Evolutionary conservation across 1,284 basidiomycete species (phyloP).

Genomic region (Cronartium quercuum): DNA sequence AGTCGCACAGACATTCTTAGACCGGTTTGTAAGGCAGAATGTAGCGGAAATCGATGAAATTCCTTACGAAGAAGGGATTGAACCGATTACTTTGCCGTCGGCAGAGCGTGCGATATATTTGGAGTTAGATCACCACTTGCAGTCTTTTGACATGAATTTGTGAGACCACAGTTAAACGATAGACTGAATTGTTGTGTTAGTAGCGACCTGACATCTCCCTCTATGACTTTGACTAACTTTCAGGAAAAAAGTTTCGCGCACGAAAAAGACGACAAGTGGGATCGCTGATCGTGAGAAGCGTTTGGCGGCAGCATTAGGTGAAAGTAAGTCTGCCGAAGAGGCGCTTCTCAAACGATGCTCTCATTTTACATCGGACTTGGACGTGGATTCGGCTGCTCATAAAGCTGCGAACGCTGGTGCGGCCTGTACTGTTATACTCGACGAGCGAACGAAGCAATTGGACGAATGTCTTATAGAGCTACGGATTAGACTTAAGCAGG

Average conservation of each 20-base stretch:
- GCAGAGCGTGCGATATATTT: slow-evolving; percentile 91
- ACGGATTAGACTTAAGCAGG: slow-evolving; percentile 60
- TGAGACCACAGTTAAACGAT: slow-evolving; percentile 40
- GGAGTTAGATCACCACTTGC: slow-evolving; percentile 88
- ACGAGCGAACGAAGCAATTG: slow-evolving; percentile 56
- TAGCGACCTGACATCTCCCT: no score
- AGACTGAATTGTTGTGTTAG: slow-evolving; percentile 52
- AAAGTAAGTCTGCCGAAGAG: slow-evolving; percentile 78
- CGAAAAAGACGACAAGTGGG: slow-evolving; percentile 39
- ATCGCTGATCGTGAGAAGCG: slow-evolving; percentile 71
- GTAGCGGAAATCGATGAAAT: slow-evolving; percentile 96
- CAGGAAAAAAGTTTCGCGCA: slow-evolving; percentile 64
- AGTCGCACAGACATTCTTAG: slow-evolving; percentile 74
- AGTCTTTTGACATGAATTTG: slow-evolving; percentile 70
- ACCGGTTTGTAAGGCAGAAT: slow-evolving; percentile 61
- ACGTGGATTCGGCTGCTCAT: slow-evolving; percentile 50
- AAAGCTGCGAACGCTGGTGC: slow-evolving; percentile 31
- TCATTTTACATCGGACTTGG: slow-evolving; percentile 79
- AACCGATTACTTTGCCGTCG: slow-evolving; percentile 70
- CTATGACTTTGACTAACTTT: no score
- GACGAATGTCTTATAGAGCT: slow-evolving; percentile 69
- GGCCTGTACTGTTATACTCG: slow-evolving; percentile 36
- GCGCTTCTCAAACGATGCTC: slow-evolving; percentile 86
- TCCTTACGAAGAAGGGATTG: slow-evolving; percentile 64
- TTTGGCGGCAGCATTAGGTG: slow-evolving; percentile 74